These are phyloP conservation scores for Metarhizium rileyi DNA, from an alignment of 2,329 filamentous ascomycete genomes.

Conservation along the genomic window DNA sequence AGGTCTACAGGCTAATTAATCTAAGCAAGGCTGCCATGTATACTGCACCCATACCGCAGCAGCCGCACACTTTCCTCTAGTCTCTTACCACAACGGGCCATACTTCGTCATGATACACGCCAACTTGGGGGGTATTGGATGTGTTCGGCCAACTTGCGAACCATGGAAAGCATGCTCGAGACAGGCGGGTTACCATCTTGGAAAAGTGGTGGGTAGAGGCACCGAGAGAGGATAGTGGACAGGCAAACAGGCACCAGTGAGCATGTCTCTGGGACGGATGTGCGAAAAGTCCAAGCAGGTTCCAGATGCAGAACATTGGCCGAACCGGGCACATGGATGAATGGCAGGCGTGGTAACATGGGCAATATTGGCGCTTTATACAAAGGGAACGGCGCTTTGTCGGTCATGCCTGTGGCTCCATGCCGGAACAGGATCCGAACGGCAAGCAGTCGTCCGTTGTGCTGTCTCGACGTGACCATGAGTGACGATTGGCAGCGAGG, in stretches of 20 bases:
- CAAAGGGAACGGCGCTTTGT: background rate
- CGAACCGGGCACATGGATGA: background rate
- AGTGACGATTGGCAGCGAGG: background rate
- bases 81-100: background rate
- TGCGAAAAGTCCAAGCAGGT: background rate
- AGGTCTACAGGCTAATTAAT: background rate
- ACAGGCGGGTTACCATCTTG: background rate
- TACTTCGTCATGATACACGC: background rate
- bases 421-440: background rate
- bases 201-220: background rate
- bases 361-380: background rate
- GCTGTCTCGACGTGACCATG: background rate
- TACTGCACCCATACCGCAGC: background rate
- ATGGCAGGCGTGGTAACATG: background rate
- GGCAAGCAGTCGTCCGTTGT: background rate
- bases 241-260: background rate
- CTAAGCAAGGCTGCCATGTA: background rate
- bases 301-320: background rate
- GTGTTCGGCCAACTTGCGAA: background rate
- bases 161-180: background rate
- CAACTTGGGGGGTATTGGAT: background rate
- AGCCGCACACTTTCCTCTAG: background rate
- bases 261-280: background rate
- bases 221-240: background rate
- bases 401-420: background rate